phyloP scores from a whole-genome alignment of 1,284 basidiomycete species.

The Cryptococcus depauperatus region DNA sequence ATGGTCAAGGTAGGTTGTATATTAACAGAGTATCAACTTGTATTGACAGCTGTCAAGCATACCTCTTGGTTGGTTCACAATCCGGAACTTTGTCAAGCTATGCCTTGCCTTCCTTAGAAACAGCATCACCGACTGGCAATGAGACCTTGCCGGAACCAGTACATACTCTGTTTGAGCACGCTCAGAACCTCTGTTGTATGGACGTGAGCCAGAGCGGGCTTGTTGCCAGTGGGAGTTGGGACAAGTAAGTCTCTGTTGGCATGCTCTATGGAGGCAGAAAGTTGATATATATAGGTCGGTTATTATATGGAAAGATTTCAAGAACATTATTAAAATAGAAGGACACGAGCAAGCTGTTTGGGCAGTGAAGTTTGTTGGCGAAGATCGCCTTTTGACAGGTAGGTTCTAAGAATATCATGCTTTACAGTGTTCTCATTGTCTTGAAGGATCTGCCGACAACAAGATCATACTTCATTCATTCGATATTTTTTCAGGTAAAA shows the following conservation, averaged over 20 bases:
- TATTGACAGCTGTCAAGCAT: too few species aligned
- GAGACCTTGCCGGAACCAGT: conserved; percentile 58
- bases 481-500: conserved; percentile 43
- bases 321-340: conserved; percentile 65
- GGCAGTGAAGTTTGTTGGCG: conserved; percentile 78
- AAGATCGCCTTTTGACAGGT: conserved; percentile 77
- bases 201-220: conserved; percentile 60
- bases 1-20: conserved; percentile 34
- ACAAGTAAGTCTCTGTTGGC: conserved; percentile 56
- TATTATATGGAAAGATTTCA: conserved; percentile 82
- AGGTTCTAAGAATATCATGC: too few species aligned
- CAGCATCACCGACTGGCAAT: conserved; percentile 47
- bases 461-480: conserved; percentile 81
- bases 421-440: background rate
- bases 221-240: conserved; percentile 95
- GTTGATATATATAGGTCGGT: conserved; percentile 58
- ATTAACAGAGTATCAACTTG: too few species aligned
- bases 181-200: conserved; percentile 82
- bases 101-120: conserved; percentile 26
- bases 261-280: conserved; percentile 2
- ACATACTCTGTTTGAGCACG: conserved; percentile 78
- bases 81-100: conserved; percentile 77
- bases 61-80: conserved; percentile 72
- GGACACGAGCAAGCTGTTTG: conserved; percentile 90
- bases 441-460: conserved; percentile 90